Evolutionary conservation across 1,139 yeast genomes (phyloP).

Genomic region (Debaryomyces subglobosus): DNA sequence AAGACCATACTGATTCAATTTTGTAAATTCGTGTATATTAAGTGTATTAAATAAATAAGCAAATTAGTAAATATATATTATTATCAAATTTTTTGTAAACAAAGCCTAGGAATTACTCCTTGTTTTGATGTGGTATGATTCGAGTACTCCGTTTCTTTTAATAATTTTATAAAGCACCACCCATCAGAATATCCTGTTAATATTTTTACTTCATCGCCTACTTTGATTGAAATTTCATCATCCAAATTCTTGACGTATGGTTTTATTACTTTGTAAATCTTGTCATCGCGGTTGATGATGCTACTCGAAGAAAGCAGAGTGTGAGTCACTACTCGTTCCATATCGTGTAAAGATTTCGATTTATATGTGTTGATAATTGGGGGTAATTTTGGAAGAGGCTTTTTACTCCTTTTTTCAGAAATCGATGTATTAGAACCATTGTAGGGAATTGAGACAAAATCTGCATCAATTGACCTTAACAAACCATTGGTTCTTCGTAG

Average conservation of each 20-base stretch:
- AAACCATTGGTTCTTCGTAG: constrained; percentile 7
- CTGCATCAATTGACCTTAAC: constrained; percentile 6
- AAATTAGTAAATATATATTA: background rate
- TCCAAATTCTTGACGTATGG: constrained; percentile 30
- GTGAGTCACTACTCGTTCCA: constrained; percentile 12
- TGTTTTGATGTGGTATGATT: constrained; percentile 12
- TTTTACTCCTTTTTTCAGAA: background rate
- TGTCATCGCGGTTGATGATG: constrained; percentile 3
- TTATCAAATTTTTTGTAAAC: constrained; percentile 23
- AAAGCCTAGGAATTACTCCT: constrained; percentile 42
- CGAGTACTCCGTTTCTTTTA: constrained; percentile 14
- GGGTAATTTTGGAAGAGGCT: constrained; percentile 23
- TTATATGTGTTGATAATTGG: constrained; percentile 14
- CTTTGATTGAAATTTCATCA: constrained; percentile 37
- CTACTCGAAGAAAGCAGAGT: constrained; percentile 8
- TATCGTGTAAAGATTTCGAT: constrained; percentile 9
- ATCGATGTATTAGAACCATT: constrained; percentile 8
- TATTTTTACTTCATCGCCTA: constrained; percentile 36
- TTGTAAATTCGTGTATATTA: constrained; percentile 12
- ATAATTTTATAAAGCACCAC: constrained; percentile 38
- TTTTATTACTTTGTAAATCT: constrained; percentile 26
- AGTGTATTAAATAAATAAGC: constrained; percentile 6
- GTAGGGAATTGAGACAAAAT: constrained; percentile 10
- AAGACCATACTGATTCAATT: background rate
- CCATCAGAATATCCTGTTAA: constrained; percentile 39